These are phyloP conservation scores for Cryptosporidium bovis DNA, from an alignment of 169 alveolate genomes.

Conservation along the genomic window DNA sequence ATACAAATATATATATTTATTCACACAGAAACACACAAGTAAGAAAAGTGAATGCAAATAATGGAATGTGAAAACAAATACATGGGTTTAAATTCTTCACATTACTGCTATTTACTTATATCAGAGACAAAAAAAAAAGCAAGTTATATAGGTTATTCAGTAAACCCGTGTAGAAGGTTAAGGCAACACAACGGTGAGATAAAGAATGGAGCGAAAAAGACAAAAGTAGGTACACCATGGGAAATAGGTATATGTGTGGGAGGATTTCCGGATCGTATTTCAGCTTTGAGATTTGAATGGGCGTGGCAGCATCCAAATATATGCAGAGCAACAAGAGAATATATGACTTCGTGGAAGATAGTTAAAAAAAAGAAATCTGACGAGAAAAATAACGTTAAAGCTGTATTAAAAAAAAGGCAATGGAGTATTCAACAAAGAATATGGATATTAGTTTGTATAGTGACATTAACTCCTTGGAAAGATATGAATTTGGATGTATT, in stretches of 20 bases:
- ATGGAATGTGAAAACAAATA: background rate
- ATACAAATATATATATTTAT: too few species aligned
- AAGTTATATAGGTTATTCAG: constrained; percentile 83
- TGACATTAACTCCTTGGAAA: constrained; percentile 59
- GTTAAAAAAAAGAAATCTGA: constrained; percentile 16
- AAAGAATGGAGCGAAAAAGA: constrained; percentile 82
- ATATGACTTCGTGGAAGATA: constrained; percentile 44
- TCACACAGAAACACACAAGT: too few species aligned
- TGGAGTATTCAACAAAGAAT: constrained; percentile 73
- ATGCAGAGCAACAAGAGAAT: constrained; percentile 38
- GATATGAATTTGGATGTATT: constrained; percentile 36
- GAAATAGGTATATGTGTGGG: constrained; percentile 79
- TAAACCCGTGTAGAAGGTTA: constrained; percentile 81
- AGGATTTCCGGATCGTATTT: constrained; percentile 83
- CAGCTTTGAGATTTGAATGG: constrained; percentile 85
- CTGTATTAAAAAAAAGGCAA: constrained; percentile 26
- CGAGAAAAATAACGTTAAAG: background rate
- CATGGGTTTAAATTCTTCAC: background rate
- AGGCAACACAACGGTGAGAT: constrained; percentile 86
- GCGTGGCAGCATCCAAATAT: constrained; percentile 85
- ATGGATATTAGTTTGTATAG: constrained; percentile 49
- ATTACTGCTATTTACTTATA: constrained; percentile 54
- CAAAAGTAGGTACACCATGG: constrained; percentile 84
- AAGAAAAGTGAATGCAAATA: background rate
- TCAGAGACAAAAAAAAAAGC: constrained; percentile 57